Percentiles rank a stretch among this genome's conserved stretches.
Conservation (phyloP, 2,329 filamentous ascomycete genomes). For the Colletotrichum limetticola region DNA sequence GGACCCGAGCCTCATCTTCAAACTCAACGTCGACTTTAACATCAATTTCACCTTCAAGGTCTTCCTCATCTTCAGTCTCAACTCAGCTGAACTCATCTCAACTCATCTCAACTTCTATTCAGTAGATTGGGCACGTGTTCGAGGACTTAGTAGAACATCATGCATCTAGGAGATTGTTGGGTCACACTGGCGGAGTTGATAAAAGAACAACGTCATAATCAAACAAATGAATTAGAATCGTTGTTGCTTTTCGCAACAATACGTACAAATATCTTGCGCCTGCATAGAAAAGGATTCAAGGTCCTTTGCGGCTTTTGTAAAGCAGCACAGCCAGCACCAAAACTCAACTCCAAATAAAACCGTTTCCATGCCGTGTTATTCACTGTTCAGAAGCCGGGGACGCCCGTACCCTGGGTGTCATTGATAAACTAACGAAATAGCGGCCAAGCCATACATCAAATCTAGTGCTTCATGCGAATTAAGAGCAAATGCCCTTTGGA, state of each 20-base stretch:
- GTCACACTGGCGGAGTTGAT: no score
- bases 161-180: background rate
- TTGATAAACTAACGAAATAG: constrained; percentile 20
- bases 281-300: constrained; percentile 9
- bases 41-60: background rate
- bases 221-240: constrained; percentile 24
- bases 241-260: constrained; percentile 13
- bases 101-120: no score
- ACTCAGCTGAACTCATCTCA: no score
- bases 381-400: constrained; percentile 14
- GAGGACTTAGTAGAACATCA: background rate
- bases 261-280: constrained; percentile 23
- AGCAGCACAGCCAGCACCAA: background rate
- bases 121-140: background rate
- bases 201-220: background rate
- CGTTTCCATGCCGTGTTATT: constrained; percentile 1
- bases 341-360: background rate
- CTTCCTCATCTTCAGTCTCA: no score
- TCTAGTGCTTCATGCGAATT: constrained; percentile 28
- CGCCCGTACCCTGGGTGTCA: constrained; percentile 13
- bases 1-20: background rate
- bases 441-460: constrained; percentile 16
- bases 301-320: background rate
- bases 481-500: constrained; percentile 14
- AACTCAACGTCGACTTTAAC: background rate